These are phyloP conservation scores for Paramyrothecium sp. DNA, from an alignment of 2,329 filamentous ascomycete species.

Conservation along the genomic window DNA sequence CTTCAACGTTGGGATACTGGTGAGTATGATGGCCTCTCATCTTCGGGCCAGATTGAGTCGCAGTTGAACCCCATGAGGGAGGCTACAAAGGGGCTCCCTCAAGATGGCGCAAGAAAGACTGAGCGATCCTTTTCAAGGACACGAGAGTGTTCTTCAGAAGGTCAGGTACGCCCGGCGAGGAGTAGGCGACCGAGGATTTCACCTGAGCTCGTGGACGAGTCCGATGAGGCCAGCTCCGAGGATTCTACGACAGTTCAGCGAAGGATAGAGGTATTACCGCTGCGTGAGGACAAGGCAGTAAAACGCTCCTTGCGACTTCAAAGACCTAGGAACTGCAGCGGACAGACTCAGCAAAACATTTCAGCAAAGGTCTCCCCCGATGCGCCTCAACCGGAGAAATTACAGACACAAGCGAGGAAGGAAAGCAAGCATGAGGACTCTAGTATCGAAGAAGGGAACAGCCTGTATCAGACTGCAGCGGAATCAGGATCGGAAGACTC, in stretches of 20 bases:
- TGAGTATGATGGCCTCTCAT: conserved; percentile 9
- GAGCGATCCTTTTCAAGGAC: not conserved
- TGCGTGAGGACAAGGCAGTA: not conserved
- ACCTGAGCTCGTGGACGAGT: conserved; percentile 13
- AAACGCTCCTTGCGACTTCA: too few relatives aligned
- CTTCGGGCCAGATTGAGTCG: not conserved
- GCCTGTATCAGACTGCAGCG: conserved; percentile 19
- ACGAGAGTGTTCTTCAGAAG: not conserved
- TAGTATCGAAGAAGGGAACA: conserved; percentile 16
- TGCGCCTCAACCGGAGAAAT: not conserved
- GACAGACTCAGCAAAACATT: too few relatives aligned
- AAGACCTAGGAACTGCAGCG: too few relatives aligned
- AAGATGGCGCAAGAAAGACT: not conserved
- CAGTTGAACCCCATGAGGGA: not conserved
- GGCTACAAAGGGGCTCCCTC: not conserved
- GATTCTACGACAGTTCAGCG: conserved; percentile 1
- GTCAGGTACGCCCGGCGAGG: not conserved
- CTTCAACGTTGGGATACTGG: conserved; percentile 28
- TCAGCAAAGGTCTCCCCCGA: too few relatives aligned
- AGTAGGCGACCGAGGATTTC: conserved; percentile 8
- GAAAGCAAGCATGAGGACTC: conserved; percentile 7
- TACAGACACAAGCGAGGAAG: conserved; percentile 3
- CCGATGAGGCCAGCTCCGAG: conserved; percentile 12
- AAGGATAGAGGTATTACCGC: not conserved
- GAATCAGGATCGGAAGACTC: conserved; percentile 15